Evolutionary conservation across 179 eudicot genomes (phyloP).

Genomic region (Beta corolliflora): DNA sequence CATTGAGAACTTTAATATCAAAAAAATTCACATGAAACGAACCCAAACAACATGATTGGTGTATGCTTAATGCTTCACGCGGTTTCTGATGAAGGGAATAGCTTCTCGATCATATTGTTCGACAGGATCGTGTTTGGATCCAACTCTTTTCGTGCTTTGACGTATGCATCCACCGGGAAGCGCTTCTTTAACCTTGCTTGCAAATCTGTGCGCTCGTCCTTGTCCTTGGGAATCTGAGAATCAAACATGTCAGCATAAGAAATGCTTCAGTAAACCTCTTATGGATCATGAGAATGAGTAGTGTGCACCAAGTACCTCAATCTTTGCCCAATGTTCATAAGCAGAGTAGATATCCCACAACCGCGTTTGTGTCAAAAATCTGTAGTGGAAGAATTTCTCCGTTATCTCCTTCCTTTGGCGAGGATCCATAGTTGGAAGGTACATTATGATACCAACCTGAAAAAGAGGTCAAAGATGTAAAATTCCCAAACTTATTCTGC

Average conservation of each 20-base stretch:
- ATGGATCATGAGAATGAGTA: not conserved
- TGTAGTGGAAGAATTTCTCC: slow-evolving; percentile 89
- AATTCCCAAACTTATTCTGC: not conserved
- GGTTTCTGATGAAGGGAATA: slow-evolving; percentile 56
- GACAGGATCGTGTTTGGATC: slow-evolving; percentile 84
- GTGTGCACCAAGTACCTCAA: slow-evolving; percentile 64
- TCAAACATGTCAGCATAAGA: not conserved
- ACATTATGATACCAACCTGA: slow-evolving; percentile 98
- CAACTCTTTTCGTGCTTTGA: slow-evolving; percentile 78
- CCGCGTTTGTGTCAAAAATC: slow-evolving; percentile 66
- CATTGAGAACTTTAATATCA: not conserved
- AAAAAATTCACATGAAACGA: slow-evolving; percentile 12
- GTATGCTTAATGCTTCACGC: slow-evolving; percentile 23
- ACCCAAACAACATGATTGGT: not conserved
- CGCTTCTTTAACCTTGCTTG: slow-evolving; percentile 82
- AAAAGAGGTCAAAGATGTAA: slow-evolving; percentile 23
- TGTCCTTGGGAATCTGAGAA: slow-evolving; percentile 82
- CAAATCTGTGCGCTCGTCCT: slow-evolving; percentile 71
- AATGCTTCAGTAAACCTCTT: not conserved
- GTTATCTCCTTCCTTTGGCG: slow-evolving; percentile 88
- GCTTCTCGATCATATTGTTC: slow-evolving; percentile 81
- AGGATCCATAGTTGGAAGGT: slow-evolving; percentile 84
- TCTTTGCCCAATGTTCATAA: slow-evolving; percentile 99
- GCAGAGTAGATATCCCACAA: slow-evolving; percentile 88
- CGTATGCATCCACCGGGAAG: slow-evolving; percentile 89